These are phyloP conservation scores for Kuraishia hungarica DNA, from an alignment of 805 yeast species.

Conservation along the genomic window DNA sequence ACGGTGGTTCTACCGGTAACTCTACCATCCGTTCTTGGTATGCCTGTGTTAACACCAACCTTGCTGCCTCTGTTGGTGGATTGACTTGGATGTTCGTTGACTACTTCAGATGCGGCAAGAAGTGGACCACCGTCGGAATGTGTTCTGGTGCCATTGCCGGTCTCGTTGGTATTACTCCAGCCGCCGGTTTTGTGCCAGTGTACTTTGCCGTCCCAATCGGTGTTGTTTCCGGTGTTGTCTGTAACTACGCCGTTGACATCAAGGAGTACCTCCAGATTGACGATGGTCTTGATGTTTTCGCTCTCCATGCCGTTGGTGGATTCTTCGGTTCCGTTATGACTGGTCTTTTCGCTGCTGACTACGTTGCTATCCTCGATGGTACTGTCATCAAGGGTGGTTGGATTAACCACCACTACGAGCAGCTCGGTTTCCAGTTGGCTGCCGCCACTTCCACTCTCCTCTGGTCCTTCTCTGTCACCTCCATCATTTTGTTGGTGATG, in stretches of 20 bases:
- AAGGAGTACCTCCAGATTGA: constrained; percentile 69
- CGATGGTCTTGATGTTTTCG: constrained; percentile 93
- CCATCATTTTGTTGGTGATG: constrained; percentile 55
- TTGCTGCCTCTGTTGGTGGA: constrained; percentile 92
- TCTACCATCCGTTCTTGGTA: constrained; percentile 91
- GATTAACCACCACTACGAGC: constrained; percentile 75
- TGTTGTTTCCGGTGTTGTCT: constrained; percentile 61
- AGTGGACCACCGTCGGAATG: constrained; percentile 90
- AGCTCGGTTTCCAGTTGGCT: constrained; percentile 84
- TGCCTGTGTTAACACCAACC: constrained; percentile 86
- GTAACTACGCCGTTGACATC: constrained; percentile 81
- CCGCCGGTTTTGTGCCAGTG: constrained; percentile 92
- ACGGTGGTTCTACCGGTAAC: constrained; percentile 96
- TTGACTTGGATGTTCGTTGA: constrained; percentile 92
- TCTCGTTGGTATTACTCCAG: constrained; percentile 92
- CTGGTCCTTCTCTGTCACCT: constrained; percentile 72
- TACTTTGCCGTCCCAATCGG: constrained; percentile 86
- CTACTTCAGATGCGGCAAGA: constrained; percentile 74
- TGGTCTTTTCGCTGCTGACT: constrained; percentile 88
- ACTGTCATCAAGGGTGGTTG: constrained; percentile 74
- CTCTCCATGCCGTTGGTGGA: constrained; percentile 93
- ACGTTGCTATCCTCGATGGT: constrained; percentile 71
- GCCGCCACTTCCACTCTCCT: constrained; percentile 61
- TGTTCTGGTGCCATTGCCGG: constrained; percentile 94
- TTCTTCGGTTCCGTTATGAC: constrained; percentile 75